Evolutionary conservation across 2,329 filamentous ascomycete species (phyloP).

Genomic region (Colletotrichum navitas): DNA sequence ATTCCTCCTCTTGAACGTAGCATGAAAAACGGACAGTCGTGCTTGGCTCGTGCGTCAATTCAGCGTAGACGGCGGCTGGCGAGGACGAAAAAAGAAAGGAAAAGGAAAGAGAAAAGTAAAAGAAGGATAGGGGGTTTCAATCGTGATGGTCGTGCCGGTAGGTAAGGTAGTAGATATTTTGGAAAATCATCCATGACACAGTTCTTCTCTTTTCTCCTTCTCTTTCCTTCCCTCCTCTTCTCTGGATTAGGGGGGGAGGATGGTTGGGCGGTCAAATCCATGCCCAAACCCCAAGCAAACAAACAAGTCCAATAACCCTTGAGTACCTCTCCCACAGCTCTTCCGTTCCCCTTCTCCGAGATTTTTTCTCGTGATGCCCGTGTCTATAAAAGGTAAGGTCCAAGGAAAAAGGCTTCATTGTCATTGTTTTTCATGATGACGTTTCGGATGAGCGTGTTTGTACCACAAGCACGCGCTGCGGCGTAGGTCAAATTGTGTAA

Average conservation of each 20-base stretch:
- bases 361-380: constrained; percentile 30
- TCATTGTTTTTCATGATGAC: constrained; percentile 38
- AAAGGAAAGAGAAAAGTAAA: not conserved
- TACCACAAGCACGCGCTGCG: constrained; percentile 36
- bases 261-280: not conserved
- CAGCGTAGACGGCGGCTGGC: constrained; percentile 1
- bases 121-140: not conserved
- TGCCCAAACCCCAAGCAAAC: not conserved
- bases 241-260: not conserved
- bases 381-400: constrained; percentile 27
- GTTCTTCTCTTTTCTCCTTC: not conserved
- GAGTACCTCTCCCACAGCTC: not conserved
- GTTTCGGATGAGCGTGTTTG: constrained; percentile 5
- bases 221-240: not conserved
- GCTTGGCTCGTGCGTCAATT: not conserved
- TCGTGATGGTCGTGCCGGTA: not conserved
- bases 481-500: constrained; percentile 26
- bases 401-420: constrained; percentile 9
- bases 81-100: not conserved
- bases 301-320: constrained; percentile 26
- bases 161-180: constrained; percentile 23
- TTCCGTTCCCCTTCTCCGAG: constrained; percentile 12
- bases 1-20: constrained; percentile 33
- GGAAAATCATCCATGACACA: constrained; percentile 28
- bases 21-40: constrained; percentile 23